Evolutionary conservation across 257 asterid species (phyloP).

Genomic region (Fraxinus excelsior): DNA sequence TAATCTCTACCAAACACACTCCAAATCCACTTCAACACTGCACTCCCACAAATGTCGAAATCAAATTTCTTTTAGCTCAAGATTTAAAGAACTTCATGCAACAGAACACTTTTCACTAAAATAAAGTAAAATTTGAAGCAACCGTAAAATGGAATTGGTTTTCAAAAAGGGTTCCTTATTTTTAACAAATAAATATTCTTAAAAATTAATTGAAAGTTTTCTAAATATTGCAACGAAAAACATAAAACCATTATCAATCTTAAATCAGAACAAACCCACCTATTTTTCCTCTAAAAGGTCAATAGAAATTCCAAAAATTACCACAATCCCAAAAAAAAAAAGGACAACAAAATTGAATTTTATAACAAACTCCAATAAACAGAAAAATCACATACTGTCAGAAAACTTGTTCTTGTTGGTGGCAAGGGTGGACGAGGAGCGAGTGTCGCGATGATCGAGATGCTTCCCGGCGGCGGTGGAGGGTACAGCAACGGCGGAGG

Average conservation of each 20-base stretch:
- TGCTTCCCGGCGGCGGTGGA: conserved; percentile 18
- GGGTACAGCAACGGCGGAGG: conserved; percentile 40
- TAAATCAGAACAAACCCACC: background rate
- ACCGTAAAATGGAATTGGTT: background rate
- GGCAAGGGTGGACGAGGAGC: conserved; percentile 17
- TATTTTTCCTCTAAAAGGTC: background rate
- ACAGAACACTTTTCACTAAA: background rate
- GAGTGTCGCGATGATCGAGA: no score
- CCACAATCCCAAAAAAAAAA: background rate
- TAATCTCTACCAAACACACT: no score
- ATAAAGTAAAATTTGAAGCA: background rate
- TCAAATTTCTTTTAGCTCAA: background rate
- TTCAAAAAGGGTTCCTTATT: background rate
- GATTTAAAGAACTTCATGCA: background rate
- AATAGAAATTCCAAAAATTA: background rate
- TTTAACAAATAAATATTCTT: background rate
- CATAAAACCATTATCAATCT: background rate
- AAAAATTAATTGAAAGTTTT: background rate
- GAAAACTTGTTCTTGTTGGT: conserved; percentile 41
- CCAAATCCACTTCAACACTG: background rate
- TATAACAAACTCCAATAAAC: background rate
- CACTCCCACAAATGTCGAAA: background rate
- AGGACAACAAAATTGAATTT: background rate
- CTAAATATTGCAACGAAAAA: background rate
- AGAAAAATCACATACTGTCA: conserved; percentile 31